Evolutionary conservation across 208 protist species (phyloP), one percentile per base, ranked within the genome.

Genomic region (Wallacemonas sp.): DNA sequence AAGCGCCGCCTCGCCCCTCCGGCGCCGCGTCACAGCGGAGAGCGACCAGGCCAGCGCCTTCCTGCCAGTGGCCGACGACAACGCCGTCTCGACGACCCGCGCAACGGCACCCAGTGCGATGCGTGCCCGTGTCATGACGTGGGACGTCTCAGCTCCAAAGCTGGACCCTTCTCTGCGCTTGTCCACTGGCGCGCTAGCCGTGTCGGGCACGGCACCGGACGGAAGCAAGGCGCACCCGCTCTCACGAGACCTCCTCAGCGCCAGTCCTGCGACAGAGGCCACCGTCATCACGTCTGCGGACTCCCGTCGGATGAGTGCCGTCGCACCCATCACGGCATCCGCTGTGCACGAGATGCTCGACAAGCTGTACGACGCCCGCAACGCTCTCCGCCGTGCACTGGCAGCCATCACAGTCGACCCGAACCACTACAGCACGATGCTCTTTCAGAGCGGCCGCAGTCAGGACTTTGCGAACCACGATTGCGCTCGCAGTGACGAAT

Each of bases 331-430:
- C 36, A 56, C 29, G 21, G 57, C 61, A 2, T 6, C 30, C 16
- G 63, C 24, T 4, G 48, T 71, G 36, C 80, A 86, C 38, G 62
- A 60, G 32, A 64, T 80, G 29, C 21, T 76, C 2, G 72, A 86
- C 41, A 46, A 58, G 1, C 62, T 86, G 9, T 86, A 72, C 61
- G 80, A 86, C 58, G 33, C 52, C 0, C 63, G 76, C 11, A 52
- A 72, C 36, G 32, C 44, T 21, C 46, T 78, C 29, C 60, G 71
- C 26, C 55, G 61, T 17, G 49, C 47, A 23, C 44, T 73, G 32
- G 33, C 30, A 17, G 33, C 46, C 17, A 2, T 44, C 46, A 30
- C 32, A 2, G 24, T 55, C 26, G 61, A 58, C 52, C 52, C 52
- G 30, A 58, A 58, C 19, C 52, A 38, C 52, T 58, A 58, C 52